Base-by-base conservation (phyloP, 257 asterid species). In the Jasminum sambac region DNA sequence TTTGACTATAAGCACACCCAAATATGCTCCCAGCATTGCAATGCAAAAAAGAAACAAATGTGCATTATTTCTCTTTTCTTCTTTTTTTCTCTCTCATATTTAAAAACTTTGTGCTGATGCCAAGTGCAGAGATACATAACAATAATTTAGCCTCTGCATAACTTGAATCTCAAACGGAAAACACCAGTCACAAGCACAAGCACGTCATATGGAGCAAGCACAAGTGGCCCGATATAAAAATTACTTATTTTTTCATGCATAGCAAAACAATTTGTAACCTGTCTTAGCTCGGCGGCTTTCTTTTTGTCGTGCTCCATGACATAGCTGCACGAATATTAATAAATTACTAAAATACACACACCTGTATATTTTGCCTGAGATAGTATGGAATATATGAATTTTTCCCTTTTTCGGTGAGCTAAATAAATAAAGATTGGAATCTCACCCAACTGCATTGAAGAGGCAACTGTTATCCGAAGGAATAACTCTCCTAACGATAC, bases 381-480 rank as follows among this genome's bases (percentile, higher is more conserved):
- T 30, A 43, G 58, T 55, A 50, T 46, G 58, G 6, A 62, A 58
- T 2, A 55, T 16, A 64, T n/a, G n/a, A 21, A 55, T 57, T 26
- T 48, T 46, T 24, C 21, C 26, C 52, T 37, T 69, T 68, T 7
- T 62, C 16, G 10, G 16, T 59, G 55, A 68, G 39, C 21, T 42
- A 57, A 67, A 23, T 52, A 55, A 25, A 25, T 30, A 25, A 70
- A 50, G 73, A 58, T 36, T 39, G 50, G 26, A 79, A 71, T 38
- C 79, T 77, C 88, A 95, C 98, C 99, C 96, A 43, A 95, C 96
- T n/a, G 98, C 98, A 77, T 88, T 91, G 75, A 95, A 95, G 67
- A 91, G 96, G 79, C 99, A 95, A 79, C 97, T 89, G 81, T 95
- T 91, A 80, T 95, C 99, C 11, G 99, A 91, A 65, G 90, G 95